These are phyloP conservation scores for Neopestalotiopsis sp. DNA, from an alignment of 2,329 filamentous ascomycete genomes.

Conservation along the genomic window DNA sequence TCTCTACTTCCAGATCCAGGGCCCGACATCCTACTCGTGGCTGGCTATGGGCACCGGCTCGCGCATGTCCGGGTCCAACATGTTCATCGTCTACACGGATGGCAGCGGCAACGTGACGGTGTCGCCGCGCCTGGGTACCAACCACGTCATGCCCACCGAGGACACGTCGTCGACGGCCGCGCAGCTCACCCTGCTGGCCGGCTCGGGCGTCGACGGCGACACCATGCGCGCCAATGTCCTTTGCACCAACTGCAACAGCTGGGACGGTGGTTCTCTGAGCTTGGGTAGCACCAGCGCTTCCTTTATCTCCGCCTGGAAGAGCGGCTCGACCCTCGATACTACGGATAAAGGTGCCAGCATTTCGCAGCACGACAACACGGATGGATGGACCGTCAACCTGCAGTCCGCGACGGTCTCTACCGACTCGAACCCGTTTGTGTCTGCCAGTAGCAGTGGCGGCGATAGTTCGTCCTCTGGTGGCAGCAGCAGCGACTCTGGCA, in stretches of 20 bases:
- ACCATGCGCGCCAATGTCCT: conserved; percentile 65
- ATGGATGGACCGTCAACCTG: conserved; percentile 54
- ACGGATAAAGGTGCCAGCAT: conserved; percentile 46
- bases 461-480: conserved; percentile 11
- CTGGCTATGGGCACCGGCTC: conserved; percentile 62
- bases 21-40: conserved; percentile 59
- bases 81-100: conserved; percentile 67
- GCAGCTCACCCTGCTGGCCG: conserved; percentile 58
- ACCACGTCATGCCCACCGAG: conserved; percentile 51
- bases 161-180: conserved; percentile 45
- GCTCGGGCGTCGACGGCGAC: conserved; percentile 58
- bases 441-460: conserved; percentile 19
- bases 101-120: conserved; percentile 65
- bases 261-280: conserved; percentile 48
- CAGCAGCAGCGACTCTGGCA: conserved; percentile 21
- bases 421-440: conserved; percentile 59
- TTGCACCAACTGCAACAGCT: conserved; percentile 58
- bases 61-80: conserved; percentile 60
- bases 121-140: conserved; percentile 57
- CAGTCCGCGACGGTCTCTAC: conserved; percentile 48
- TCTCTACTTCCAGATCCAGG: conserved; percentile 66
- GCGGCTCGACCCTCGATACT: conserved; percentile 50
- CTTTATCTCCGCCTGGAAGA: conserved; percentile 63
- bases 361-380: conserved; percentile 49
- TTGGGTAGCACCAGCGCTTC: conserved; percentile 43